Conservation (phyloP, 768 basidiomycete species). For the Russula emetica region DNA sequence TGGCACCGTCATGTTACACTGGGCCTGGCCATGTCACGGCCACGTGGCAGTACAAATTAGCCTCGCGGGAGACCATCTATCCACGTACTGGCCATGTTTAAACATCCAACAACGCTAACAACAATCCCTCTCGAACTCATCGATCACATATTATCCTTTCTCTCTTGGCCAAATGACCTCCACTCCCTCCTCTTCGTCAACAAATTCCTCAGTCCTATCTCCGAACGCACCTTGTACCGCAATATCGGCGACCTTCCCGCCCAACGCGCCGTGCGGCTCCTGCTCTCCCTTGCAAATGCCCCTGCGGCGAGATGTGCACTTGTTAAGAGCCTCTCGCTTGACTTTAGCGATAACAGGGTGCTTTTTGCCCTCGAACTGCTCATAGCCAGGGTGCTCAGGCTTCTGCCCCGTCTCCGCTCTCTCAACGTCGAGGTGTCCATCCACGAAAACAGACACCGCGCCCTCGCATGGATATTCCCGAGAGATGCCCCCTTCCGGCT, state of each 20-base stretch:
- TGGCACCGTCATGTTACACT: too few species aligned
- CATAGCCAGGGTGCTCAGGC: conserved; percentile 42
- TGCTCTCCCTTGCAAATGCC: conserved; percentile 41
- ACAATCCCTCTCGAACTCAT: conserved; percentile 39
- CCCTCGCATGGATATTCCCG: conserved; percentile 45
- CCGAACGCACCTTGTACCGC: conserved; percentile 37
- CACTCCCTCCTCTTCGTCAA: conserved; percentile 30
- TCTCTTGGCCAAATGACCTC: conserved; percentile 32
- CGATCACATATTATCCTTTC: conserved; percentile 33
- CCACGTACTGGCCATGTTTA: not conserved
- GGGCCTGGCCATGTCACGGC: too few species aligned
- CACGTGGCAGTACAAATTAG: not conserved
- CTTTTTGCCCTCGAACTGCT: conserved; percentile 49
- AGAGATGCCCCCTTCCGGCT: conserved; percentile 43
- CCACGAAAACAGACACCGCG: conserved; percentile 18
- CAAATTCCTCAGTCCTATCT: conserved; percentile 33
- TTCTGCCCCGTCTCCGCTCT: conserved; percentile 38
- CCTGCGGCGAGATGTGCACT: conserved; percentile 36
- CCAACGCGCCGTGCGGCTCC: conserved; percentile 35
- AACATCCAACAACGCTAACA: not conserved
- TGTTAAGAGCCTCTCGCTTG: conserved; percentile 47
- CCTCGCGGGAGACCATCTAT: not conserved
- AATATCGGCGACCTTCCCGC: conserved; percentile 37
- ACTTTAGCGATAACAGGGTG: conserved; percentile 38
- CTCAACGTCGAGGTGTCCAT: conserved; percentile 47